phyloP scores from a whole-genome alignment of 2,329 filamentous ascomycete genomes.

The Aureobasidium subglaciale region DNA sequence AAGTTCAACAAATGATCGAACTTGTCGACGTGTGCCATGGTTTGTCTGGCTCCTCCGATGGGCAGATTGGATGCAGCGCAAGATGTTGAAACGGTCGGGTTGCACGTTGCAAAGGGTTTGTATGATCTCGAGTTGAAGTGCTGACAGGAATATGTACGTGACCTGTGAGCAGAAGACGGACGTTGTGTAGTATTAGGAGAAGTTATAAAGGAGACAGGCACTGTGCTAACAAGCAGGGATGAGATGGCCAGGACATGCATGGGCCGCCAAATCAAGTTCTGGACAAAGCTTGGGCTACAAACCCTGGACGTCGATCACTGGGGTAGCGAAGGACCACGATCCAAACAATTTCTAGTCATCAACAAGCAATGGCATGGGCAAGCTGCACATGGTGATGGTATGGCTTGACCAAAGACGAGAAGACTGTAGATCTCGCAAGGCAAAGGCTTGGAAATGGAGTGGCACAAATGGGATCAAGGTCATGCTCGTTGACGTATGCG shows the following conservation, averaged over 20 bases:
- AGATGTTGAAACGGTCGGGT: background rate
- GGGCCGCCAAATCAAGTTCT: slow-evolving; percentile 6
- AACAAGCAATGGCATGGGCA: background rate
- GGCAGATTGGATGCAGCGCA: background rate
- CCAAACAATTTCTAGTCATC: background rate
- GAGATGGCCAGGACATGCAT: background rate
- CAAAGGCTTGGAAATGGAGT: background rate
- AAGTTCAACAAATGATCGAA: slow-evolving; percentile 64
- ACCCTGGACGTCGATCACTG: slow-evolving; percentile 1
- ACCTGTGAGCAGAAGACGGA: background rate
- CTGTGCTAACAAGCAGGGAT: background rate
- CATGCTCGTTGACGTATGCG: background rate
- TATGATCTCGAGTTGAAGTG: too few species aligned
- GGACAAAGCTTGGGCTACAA: background rate
- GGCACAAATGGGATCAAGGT: background rate
- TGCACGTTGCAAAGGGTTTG: background rate
- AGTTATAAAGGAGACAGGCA: too few species aligned
- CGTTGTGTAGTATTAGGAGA: too few species aligned
- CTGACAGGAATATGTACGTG: too few species aligned
- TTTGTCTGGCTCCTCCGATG: background rate
- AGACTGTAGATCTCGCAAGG: background rate
- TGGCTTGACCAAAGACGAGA: background rate
- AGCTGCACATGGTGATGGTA: background rate
- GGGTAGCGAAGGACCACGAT: background rate
- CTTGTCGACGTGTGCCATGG: slow-evolving; percentile 15